Evolutionary conservation across 192 early-diverging fungal genomes (phyloP).

Genomic region (Backusella australiensis): DNA sequence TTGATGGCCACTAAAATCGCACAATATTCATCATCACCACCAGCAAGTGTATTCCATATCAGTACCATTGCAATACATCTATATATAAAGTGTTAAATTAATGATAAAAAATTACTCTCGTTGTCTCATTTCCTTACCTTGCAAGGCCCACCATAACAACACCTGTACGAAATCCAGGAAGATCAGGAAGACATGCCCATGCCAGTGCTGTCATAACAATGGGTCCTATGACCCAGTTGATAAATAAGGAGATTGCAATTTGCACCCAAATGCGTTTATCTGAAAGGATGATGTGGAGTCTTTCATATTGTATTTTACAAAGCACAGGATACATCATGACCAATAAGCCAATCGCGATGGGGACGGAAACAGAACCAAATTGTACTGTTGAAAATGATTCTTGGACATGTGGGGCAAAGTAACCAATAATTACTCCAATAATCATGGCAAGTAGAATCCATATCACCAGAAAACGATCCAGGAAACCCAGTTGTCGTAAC

Average conservation of each 20-base stretch:
- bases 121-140: conserved; percentile 7
- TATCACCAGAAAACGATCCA: conserved; percentile 40
- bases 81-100: conserved; percentile 14
- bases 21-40: conserved; percentile 64
- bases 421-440: conserved; percentile 55
- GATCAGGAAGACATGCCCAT: conserved; percentile 65
- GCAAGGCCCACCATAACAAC: conserved; percentile 54
- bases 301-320: conserved; percentile 55
- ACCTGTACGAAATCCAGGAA: conserved; percentile 63
- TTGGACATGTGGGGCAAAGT: conserved; percentile 54
- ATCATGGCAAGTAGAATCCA: conserved; percentile 52
- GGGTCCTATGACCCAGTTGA: conserved; percentile 70
- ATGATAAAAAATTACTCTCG: no score
- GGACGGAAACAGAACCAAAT: conserved; percentile 65
- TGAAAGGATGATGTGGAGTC: conserved; percentile 35
- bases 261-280: conserved; percentile 50
- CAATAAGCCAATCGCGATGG: conserved; percentile 65
- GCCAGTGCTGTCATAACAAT: conserved; percentile 66
- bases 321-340: conserved; percentile 79
- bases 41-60: conserved; percentile 71
- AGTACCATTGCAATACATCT: conserved; percentile 81
- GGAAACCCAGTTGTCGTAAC: conserved; percentile 21
- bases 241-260: conserved; percentile 50
- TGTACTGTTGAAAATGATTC: conserved; percentile 48
- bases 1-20: conserved; percentile 72